phyloP scores from a whole-genome alignment of 2,329 filamentous ascomycete genomes.

The Paracoccidioides lutzii region DNA sequence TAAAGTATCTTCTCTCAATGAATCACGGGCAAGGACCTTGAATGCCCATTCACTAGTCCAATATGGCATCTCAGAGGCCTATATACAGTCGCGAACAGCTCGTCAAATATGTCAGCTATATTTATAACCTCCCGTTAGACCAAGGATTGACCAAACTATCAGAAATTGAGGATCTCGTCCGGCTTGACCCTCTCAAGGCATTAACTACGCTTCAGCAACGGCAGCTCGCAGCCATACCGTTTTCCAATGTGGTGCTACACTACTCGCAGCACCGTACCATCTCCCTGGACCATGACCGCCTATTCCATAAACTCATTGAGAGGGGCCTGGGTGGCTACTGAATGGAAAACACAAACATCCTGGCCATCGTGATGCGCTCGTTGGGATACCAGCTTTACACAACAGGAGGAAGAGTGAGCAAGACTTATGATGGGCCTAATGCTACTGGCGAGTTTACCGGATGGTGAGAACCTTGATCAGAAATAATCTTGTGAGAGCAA shows the following conservation, averaged over 20 bases:
- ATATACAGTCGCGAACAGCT: slow-evolving; percentile 26
- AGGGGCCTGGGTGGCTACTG: slow-evolving; percentile 45
- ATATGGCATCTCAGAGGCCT: slow-evolving; percentile 11
- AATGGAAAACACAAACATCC: slow-evolving; percentile 47
- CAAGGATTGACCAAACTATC: slow-evolving; percentile 14
- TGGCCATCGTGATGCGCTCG: slow-evolving; percentile 39
- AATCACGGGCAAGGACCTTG: neutral
- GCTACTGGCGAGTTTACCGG: slow-evolving; percentile 32
- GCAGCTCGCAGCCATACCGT: slow-evolving; percentile 40
- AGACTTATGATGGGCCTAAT: slow-evolving; percentile 22
- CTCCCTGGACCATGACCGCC: slow-evolving; percentile 35
- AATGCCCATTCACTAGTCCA: neutral
- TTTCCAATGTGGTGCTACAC: slow-evolving; percentile 46
- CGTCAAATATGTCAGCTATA: slow-evolving; percentile 23
- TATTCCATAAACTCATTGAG: slow-evolving; percentile 43
- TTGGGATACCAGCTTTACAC: slow-evolving; percentile 44
- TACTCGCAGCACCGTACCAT: slow-evolving; percentile 39
- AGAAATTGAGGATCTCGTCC: slow-evolving; percentile 17
- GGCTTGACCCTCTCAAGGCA: slow-evolving; percentile 20
- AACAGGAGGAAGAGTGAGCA: slow-evolving; percentile 39
- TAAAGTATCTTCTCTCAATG: neutral
- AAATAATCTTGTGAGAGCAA: neutral
- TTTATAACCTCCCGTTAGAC: slow-evolving; percentile 12
- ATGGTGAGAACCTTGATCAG: slow-evolving; percentile 26
- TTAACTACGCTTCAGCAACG: slow-evolving; percentile 26